phyloP scores from a whole-genome alignment of 176 grass and related monocot species.

The Stipa capillata region DNA sequence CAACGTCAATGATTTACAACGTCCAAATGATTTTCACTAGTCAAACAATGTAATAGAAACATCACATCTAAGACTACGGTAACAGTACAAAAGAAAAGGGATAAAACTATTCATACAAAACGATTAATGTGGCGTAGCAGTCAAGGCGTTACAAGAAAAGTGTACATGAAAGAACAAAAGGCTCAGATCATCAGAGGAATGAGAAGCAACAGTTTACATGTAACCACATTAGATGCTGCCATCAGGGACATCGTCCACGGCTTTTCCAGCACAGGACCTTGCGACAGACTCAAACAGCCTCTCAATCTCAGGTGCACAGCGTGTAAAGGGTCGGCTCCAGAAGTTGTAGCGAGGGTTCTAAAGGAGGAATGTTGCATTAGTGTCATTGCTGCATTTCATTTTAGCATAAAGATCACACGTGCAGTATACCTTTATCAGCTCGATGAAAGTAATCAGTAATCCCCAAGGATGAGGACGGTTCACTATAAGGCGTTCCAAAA shows the following conservation, averaged over 20 bases:
- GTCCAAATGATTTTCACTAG: too few relatives aligned
- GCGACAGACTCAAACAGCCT: conserved; percentile 75
- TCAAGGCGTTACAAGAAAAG: background rate
- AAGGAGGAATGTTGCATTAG: background rate
- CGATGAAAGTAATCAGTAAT: conserved; percentile 79
- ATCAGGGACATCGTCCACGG: conserved; percentile 50
- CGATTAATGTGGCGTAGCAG: background rate
- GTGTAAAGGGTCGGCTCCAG: conserved; percentile 60
- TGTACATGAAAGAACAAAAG: background rate
- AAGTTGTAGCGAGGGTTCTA: conserved; percentile 80
- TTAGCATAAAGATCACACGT: background rate
- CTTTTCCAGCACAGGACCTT: conserved; percentile 54
- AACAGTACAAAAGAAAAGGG: too few relatives aligned
- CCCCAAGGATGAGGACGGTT: conserved; percentile 89
- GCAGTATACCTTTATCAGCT: conserved; percentile 64
- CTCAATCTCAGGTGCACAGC: conserved; percentile 59
- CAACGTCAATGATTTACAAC: too few relatives aligned
- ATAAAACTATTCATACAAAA: background rate
- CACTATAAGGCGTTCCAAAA: conserved; percentile 74
- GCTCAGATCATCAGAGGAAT: background rate
- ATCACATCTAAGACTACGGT: too few relatives aligned
- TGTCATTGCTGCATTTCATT: background rate
- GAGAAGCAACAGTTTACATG: background rate
- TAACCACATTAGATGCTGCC: conserved; percentile 28
- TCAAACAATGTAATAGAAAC: too few relatives aligned